A percentile compares a stretch with the other conserved stretches of the same genome.
These are phyloP conservation scores for Eutrema heterophyllum DNA, from an alignment of 345 rosid genomes.

Conservation along the genomic window DNA sequence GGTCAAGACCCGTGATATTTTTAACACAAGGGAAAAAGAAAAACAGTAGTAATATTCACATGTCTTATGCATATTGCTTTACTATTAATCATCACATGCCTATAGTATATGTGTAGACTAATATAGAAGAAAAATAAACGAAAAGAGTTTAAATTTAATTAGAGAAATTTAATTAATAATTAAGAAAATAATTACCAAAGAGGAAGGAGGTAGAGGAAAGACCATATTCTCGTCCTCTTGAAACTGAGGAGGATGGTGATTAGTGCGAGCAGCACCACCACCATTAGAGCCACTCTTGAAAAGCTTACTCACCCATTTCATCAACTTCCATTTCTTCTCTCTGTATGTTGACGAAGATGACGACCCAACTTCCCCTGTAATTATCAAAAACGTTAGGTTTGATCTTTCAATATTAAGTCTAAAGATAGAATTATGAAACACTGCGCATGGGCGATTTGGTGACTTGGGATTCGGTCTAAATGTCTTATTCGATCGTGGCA, in stretches of 20 bases:
- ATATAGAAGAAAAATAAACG: neutral
- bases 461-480: neutral
- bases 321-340: constrained; percentile 75
- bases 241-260: constrained; percentile 51
- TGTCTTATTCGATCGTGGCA: neutral
- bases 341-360: constrained; percentile 48
- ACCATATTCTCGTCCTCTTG: constrained; percentile 80
- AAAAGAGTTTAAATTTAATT: neutral
- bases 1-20: constrained; percentile 18
- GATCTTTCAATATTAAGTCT: neutral
- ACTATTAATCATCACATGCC: constrained; percentile 14
- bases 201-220: constrained; percentile 58
- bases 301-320: constrained; percentile 91
- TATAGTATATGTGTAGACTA: neutral
- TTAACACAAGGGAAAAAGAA: neutral
- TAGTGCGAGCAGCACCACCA: constrained; percentile 33
- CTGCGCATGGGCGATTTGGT: neutral
- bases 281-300: constrained; percentile 59
- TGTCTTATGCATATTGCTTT: constrained; percentile 19
- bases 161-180: neutral
- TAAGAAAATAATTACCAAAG: constrained; percentile 45
- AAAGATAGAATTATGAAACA: neutral
- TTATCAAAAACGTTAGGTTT: constrained; percentile 14
- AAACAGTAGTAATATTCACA: constrained; percentile 24
- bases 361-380: constrained; percentile 63